Percentiles rank a stretch among this genome's conserved stretches.
These are phyloP conservation scores for Saksenaea vasiformis DNA, from an alignment of 371 early-diverging fungal species.

Conservation along the genomic window DNA sequence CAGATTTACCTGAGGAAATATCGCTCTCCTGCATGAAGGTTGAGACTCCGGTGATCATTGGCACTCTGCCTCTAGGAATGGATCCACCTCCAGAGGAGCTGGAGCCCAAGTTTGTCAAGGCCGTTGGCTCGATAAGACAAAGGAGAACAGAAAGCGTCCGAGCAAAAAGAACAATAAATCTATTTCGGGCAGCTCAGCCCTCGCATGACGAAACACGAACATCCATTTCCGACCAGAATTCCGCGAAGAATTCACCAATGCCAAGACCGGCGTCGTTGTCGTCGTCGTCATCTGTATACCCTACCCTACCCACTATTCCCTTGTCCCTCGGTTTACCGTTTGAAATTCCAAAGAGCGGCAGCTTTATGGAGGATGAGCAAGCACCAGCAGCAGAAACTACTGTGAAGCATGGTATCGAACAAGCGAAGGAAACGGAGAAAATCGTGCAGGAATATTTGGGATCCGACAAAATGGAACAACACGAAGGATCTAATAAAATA, in stretches of 20 bases:
- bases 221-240: not conserved
- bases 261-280: not conserved
- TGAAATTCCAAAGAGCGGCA: not conserved
- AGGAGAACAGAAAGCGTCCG: slow-evolving; percentile 1
- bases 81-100: slow-evolving; percentile 8
- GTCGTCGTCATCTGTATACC: not conserved
- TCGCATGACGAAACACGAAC: not conserved
- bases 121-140: not conserved
- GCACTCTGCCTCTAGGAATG: slow-evolving; percentile 14
- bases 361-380: not conserved
- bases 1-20: not conserved
- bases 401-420: not conserved
- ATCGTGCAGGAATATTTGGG: not conserved
- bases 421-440: not conserved
- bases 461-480: not conserved
- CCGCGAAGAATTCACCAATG: not conserved
- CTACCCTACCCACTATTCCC: not conserved
- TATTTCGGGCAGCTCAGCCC: not conserved
- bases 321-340: not conserved
- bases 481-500: not conserved
- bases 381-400: not conserved
- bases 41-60: slow-evolving; percentile 19
- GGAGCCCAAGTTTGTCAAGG: slow-evolving; percentile 14
- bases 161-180: not conserved
- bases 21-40: slow-evolving; percentile 11